Percentiles rank a stretch among this genome's conserved stretches.
phyloP scores from a whole-genome alignment of 2,329 filamentous ascomycete genomes.

The Aspergillus sp. region DNA sequence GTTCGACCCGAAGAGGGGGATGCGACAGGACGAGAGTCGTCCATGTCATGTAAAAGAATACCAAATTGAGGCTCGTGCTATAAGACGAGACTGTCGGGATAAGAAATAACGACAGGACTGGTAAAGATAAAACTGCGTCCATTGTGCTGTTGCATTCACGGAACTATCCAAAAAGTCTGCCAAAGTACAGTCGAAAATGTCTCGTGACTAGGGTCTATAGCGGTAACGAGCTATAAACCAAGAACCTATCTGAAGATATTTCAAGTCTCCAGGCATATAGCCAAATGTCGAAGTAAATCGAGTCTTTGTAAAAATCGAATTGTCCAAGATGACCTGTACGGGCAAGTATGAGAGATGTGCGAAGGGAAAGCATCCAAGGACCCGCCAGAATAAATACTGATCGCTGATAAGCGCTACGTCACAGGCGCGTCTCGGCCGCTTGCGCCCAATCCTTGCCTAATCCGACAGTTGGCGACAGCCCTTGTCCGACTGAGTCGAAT shows the following conservation, averaged over 20 bases:
- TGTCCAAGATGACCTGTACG: no score
- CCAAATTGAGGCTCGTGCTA: constrained; percentile 69
- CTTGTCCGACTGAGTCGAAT: no score
- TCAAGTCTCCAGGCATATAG: no score
- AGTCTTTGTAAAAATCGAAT: no score
- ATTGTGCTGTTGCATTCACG: constrained; percentile 26
- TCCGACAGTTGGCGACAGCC: not conserved
- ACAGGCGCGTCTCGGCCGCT: constrained; percentile 2
- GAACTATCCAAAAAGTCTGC: not conserved
- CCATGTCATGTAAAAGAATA: constrained; percentile 91
- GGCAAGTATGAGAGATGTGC: no score
- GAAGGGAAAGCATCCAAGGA: no score
- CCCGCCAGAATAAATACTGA: no score
- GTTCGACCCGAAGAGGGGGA: constrained; percentile 63
- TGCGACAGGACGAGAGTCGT: constrained; percentile 72
- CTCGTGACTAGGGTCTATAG: not conserved
- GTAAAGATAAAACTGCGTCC: constrained; percentile 43
- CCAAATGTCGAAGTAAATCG: no score
- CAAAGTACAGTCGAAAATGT: not conserved
- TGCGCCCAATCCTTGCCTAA: not conserved
- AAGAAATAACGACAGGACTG: constrained; percentile 21
- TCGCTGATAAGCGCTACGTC: constrained; percentile 12
- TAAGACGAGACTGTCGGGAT: constrained; percentile 50
- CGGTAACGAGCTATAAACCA: not conserved
- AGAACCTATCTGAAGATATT: no score